Evolutionary conservation across 306 rosid genomes (phyloP).

Genomic region (Vigna mungo): DNA sequence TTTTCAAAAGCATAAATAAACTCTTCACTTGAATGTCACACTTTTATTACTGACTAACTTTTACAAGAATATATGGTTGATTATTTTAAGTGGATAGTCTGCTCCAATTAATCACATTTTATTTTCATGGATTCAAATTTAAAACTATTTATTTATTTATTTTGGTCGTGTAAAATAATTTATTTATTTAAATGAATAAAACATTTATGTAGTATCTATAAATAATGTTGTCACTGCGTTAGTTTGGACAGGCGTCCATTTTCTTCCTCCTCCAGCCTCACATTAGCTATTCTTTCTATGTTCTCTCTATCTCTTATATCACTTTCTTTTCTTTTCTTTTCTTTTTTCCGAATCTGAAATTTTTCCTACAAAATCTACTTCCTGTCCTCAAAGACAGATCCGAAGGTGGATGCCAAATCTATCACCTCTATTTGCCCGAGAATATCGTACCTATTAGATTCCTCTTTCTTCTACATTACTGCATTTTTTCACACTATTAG

Average conservation of each 20-base stretch:
- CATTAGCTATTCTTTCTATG: not conserved
- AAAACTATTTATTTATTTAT: not conserved
- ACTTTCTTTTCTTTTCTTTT: constrained; percentile 9
- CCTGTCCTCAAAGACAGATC: constrained; percentile 56
- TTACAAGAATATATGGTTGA: too few relatives aligned
- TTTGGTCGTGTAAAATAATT: too few relatives aligned
- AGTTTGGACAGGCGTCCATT: constrained; percentile 40
- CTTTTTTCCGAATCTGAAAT: constrained; percentile 30
- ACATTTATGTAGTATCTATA: not conserved
- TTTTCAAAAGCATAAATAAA: too few relatives aligned
- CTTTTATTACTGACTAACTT: too few relatives aligned
- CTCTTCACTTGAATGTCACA: too few relatives aligned
- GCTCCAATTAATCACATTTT: too few relatives aligned
- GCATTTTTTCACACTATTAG: constrained; percentile 30
- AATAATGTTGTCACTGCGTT: constrained; percentile 25
- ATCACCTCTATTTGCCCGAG: constrained; percentile 19
- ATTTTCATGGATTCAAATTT: too few relatives aligned
- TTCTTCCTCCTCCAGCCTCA: constrained; percentile 18
- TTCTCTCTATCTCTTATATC: not conserved
- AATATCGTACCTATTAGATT: constrained; percentile 50
- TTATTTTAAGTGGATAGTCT: too few relatives aligned
- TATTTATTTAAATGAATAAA: not conserved
- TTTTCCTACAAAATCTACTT: constrained; percentile 45
- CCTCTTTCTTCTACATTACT: constrained; percentile 26
- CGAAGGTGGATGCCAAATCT: constrained; percentile 48